Conservation (phyloP, 2,329 filamentous ascomycete genomes). For the Diaporthe sp. region DNA sequence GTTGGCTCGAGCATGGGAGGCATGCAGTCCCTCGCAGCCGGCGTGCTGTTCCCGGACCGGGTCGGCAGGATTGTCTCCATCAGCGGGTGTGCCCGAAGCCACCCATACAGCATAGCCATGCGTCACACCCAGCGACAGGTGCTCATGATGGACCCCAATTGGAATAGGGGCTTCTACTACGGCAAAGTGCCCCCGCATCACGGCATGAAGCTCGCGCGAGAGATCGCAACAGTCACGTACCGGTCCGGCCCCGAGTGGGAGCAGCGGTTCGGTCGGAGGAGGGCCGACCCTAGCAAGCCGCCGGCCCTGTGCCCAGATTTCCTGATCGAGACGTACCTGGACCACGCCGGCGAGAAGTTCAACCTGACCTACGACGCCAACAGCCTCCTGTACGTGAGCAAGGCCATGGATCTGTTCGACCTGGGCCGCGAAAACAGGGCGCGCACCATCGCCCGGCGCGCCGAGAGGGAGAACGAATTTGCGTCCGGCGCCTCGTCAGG, state of each 20-base stretch:
- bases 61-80: constrained; percentile 89
- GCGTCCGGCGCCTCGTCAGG: constrained; percentile 57
- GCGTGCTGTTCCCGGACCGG: constrained; percentile 84
- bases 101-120: constrained; percentile 99
- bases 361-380: constrained; percentile 97
- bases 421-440: constrained; percentile 80
- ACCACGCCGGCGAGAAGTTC: constrained; percentile 98
- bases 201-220: constrained; percentile 97
- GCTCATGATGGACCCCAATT: constrained; percentile 98
- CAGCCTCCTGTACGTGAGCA: constrained; percentile 94
- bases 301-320: constrained; percentile 98
- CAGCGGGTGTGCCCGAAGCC: constrained; percentile 92
- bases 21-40: constrained; percentile 95
- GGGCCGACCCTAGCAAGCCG: constrained; percentile 87
- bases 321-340: constrained; percentile 96
- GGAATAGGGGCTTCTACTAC: constrained; percentile 96
- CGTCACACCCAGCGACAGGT: constrained; percentile 97
- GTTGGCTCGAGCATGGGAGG: constrained; percentile 98
- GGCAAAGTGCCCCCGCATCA: constrained; percentile 89
- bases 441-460: constrained; percentile 73
- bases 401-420: constrained; percentile 99
- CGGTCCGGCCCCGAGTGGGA: constrained; percentile 98
- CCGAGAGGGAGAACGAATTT: constrained; percentile 71
- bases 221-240: constrained; percentile 98
- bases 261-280: constrained; percentile 87